phyloP scores from a whole-genome alignment of 768 basidiomycete species.

The Mycena metata region DNA sequence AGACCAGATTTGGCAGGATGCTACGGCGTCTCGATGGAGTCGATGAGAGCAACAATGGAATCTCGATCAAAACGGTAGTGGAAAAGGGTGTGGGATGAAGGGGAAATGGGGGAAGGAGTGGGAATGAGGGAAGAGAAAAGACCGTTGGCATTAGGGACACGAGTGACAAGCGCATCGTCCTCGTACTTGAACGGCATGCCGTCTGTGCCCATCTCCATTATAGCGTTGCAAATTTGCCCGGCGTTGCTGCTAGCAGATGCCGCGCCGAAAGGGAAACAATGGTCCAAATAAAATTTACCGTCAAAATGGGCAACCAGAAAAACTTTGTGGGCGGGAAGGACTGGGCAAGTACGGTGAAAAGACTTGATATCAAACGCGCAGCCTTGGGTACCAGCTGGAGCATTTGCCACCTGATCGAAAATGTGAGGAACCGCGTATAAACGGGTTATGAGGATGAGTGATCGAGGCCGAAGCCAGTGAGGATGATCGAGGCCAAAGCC shows the following conservation, averaged over 20 bases:
- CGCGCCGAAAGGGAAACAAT: conserved; percentile 38
- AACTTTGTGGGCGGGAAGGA: conserved; percentile 34
- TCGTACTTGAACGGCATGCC: conserved; percentile 27
- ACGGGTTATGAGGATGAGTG: too few species aligned
- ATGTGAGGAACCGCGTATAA: background rate
- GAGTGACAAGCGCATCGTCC: conserved; percentile 25
- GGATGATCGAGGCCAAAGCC: too few species aligned
- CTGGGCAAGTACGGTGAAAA: conserved; percentile 39
- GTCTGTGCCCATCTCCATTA: conserved; percentile 8
- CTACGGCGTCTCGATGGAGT: conserved; percentile 43
- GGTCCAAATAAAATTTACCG: conserved; percentile 33
- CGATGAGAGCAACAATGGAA: conserved; percentile 27
- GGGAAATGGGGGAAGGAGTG: conserved; percentile 6
- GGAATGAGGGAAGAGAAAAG: background rate
- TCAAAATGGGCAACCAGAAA: conserved; percentile 31
- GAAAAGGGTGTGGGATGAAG: conserved; percentile 8
- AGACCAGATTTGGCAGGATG: conserved; percentile 39
- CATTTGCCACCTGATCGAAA: conserved; percentile 31
- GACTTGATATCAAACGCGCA: conserved; percentile 39
- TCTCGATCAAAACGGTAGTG: conserved; percentile 37
- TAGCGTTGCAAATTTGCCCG: conserved; percentile 36
- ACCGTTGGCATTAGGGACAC: background rate
- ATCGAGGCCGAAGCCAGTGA: too few species aligned
- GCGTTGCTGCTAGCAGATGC: conserved; percentile 36
- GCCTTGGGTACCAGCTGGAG: conserved; percentile 38